Conservation (phyloP, 768 basidiomycete genomes). For the Epithele typhae region DNA sequence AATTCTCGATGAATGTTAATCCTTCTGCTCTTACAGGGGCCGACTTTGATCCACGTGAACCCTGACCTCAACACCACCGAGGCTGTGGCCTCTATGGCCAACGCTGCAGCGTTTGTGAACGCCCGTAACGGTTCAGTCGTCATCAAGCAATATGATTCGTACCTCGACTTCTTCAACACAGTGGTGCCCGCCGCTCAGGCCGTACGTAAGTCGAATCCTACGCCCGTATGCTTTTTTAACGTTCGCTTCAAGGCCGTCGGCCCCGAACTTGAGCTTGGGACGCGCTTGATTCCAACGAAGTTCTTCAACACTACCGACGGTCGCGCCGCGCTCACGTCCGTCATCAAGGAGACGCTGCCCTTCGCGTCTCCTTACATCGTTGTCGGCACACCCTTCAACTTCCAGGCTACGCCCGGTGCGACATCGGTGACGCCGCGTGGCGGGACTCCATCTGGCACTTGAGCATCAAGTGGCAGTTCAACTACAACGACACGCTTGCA, state of each 20-base stretch:
- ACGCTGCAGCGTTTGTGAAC: conserved; percentile 24
- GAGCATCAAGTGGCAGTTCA: conserved; percentile 5
- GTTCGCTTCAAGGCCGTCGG: conserved; percentile 19
- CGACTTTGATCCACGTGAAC: conserved; percentile 35
- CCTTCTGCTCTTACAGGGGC: conserved; percentile 13
- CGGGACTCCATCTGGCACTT: conserved; percentile 23
- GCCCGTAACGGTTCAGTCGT: conserved; percentile 26
- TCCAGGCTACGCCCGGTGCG: conserved; percentile 10
- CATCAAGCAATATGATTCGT: conserved; percentile 29
- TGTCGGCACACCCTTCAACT: conserved; percentile 22
- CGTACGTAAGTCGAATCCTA: conserved; percentile 6
- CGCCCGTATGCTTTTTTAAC: neutral
- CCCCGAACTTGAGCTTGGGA: conserved; percentile 20
- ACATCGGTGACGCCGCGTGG: conserved; percentile 28
- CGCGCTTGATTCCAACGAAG: conserved; percentile 24
- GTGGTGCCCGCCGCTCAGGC: conserved; percentile 26
- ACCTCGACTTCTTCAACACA: conserved; percentile 29
- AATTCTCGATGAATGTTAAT: neutral
- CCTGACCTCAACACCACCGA: conserved; percentile 34
- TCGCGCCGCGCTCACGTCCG: conserved; percentile 16
- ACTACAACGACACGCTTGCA: conserved; percentile 18
- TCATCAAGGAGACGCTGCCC: conserved; percentile 18
- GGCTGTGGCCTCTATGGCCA: conserved; percentile 36
- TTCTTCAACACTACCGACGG: conserved; percentile 23
- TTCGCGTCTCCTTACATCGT: conserved; percentile 22